Conservation (phyloP, 192 early-diverging fungal genomes). For the Kappamyces sp. region DNA sequence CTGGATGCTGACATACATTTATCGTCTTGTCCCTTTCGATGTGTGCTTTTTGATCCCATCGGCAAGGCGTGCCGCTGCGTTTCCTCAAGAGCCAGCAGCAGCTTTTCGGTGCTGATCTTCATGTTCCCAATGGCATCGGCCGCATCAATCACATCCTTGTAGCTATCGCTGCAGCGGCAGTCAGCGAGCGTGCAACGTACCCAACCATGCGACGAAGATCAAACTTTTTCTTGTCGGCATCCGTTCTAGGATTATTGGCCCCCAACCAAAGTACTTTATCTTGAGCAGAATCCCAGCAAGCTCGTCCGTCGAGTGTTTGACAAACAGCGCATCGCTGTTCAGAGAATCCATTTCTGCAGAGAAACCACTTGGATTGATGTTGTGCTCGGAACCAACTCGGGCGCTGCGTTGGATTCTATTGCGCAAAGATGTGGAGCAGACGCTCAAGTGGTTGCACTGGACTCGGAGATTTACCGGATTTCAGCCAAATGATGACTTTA, state of each 20-base stretch:
- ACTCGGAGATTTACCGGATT: constrained; percentile 2
- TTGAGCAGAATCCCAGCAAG: constrained; percentile 27
- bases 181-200: constrained; percentile 37
- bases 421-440: not conserved
- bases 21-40: constrained; percentile 25
- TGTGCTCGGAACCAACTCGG: too few species aligned
- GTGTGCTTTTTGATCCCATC: constrained; percentile 42
- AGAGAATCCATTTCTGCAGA: constrained; percentile 12
- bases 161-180: constrained; percentile 58
- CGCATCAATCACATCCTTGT: constrained; percentile 78
- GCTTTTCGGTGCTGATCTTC: constrained; percentile 45
- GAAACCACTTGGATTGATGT: too few species aligned
- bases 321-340: constrained; percentile 42
- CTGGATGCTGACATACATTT: constrained; percentile 1
- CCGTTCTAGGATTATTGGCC: constrained; percentile 34
- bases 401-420: too few species aligned
- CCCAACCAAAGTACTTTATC: constrained; percentile 22
- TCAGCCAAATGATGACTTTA: not conserved
- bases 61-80: constrained; percentile 56
- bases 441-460: not conserved
- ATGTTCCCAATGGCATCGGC: constrained; percentile 74
- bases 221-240: constrained; percentile 76
- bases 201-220: constrained; percentile 80
- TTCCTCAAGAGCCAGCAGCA: constrained; percentile 50
- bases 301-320: constrained; percentile 36